Evolutionary conservation across 106 monocot genomes (phyloP), one percentile per base, ranked within the genome.

Genomic region (Apostasia shenzhenica): DNA sequence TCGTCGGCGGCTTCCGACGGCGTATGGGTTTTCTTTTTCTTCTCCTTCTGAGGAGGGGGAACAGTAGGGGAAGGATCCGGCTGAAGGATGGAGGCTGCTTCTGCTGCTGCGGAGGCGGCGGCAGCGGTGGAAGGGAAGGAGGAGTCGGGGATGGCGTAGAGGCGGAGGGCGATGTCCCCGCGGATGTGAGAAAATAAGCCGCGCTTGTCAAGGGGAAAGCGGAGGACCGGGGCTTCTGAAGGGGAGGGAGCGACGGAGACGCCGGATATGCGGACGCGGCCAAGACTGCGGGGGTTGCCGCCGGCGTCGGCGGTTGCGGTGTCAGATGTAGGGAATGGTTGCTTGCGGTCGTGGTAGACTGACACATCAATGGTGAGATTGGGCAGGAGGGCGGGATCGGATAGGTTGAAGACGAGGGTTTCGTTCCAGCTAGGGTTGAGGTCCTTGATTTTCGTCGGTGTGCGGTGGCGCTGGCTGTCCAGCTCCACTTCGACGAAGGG

Each of bases 141-240:
- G 37, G 54, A 39, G 55, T 74, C 75, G 46, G 53, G 63, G 14
- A 83, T 1, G 2, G 57, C 6, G 70, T 88, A 91, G 55, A 95
- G 59, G 38, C 83, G 73, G 68, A 89, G 81, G 4, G 81, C 82
- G 75, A 91, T 78, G 53, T 91, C 95, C 26, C 95, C 91, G 37
- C 80, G 59, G 68, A 95, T 86, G 70, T 84, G 72, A 68, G 95
- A 95, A 78, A 95, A 95, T 6, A 95, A 42, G 12, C 91, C 86
- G 70, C 95, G 81, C 78, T 95, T 95, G 45, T 95, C 86, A 13
- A 95, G 82, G 26, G 95, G 95, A 77, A 75, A 95, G 53, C 91
- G 79, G 14, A 66, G 73, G 45, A 71, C 41, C 4, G 26, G 14
- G 41, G 81, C 76, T 2, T 76, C 77, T 13, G 73, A 62, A 2